Evolutionary conservation across 768 basidiomycete species (phyloP).

Genomic region (Imleria badia): DNA sequence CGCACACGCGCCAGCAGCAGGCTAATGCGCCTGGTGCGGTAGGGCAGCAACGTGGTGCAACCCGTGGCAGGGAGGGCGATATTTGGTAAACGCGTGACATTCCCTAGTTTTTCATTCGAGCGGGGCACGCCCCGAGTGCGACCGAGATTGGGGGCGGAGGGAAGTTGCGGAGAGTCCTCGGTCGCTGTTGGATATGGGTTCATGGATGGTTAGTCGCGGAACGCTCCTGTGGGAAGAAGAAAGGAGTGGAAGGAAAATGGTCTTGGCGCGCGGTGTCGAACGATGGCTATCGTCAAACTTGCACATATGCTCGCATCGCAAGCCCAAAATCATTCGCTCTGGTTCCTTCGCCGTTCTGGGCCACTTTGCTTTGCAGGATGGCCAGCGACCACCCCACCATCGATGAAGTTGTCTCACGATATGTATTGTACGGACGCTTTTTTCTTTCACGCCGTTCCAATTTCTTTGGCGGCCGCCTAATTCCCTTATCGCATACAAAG

Average conservation of each 20-base stretch:
- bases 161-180: slow-evolving; percentile 35
- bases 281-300: neutral
- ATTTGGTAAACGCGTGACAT: slow-evolving; percentile 41
- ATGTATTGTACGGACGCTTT: slow-evolving; percentile 71
- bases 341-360: slow-evolving; percentile 18
- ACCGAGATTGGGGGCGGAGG: slow-evolving; percentile 43
- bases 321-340: slow-evolving; percentile 10
- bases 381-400: slow-evolving; percentile 23
- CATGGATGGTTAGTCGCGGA: slow-evolving; percentile 35
- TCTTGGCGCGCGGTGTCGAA: slow-evolving; percentile 27
- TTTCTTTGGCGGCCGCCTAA: slow-evolving; percentile 31
- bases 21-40: slow-evolving; percentile 48
- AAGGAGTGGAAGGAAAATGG: slow-evolving; percentile 20
- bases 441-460: slow-evolving; percentile 54
- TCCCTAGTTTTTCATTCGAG: slow-evolving; percentile 33
- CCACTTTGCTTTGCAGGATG: slow-evolving; percentile 19
- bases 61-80: slow-evolving; percentile 45
- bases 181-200: slow-evolving; percentile 35
- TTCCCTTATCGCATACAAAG: slow-evolving; percentile 28
- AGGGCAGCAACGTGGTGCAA: slow-evolving; percentile 43
- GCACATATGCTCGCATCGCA: slow-evolving; percentile 19
- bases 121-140: slow-evolving; percentile 44
- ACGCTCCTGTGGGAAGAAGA: slow-evolving; percentile 17
- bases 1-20: slow-evolving; percentile 82
- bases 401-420: slow-evolving; percentile 39